phyloP scores from a whole-genome alignment of 768 basidiomycete species.

The Macrolepiota fuliginosa region DNA sequence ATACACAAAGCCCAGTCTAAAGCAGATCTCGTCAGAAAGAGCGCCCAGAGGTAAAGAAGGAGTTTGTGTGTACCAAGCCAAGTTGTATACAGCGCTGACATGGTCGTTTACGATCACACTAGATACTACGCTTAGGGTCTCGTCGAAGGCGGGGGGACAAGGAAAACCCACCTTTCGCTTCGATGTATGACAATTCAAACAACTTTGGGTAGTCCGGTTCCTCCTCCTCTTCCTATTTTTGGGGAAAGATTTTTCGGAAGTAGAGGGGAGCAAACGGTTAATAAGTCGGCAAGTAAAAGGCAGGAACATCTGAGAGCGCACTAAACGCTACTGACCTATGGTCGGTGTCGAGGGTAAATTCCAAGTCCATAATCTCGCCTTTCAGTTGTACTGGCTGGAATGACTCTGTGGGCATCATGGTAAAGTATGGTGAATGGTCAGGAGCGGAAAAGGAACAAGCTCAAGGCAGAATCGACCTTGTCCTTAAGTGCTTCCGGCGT shows the following conservation, averaged over 20 bases:
- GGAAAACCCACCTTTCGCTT: conserved; percentile 74
- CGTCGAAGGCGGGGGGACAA: conserved; percentile 12
- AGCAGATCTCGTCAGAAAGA: conserved; percentile 12
- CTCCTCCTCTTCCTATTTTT: conserved; percentile 77
- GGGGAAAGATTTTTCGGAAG: conserved; percentile 37
- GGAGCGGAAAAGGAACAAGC: conserved; percentile 47
- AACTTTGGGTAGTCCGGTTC: conserved; percentile 90
- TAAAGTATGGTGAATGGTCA: conserved; percentile 17
- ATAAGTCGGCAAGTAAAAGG: conserved; percentile 45
- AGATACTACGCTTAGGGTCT: conserved; percentile 16
- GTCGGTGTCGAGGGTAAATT: conserved; percentile 69
- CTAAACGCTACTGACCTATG: conserved; percentile 44
- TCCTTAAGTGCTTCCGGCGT: conserved; percentile 55
- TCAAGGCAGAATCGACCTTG: conserved; percentile 41
- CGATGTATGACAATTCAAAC: conserved; percentile 88
- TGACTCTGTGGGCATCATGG: conserved; percentile 55
- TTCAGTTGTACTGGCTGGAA: conserved; percentile 65
- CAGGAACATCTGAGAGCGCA: conserved; percentile 16
- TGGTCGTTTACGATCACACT: conserved; percentile 92
- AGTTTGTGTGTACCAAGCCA: conserved; percentile 58
- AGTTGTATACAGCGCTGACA: conserved; percentile 90
- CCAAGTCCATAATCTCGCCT: conserved; percentile 76
- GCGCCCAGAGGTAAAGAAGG: conserved; percentile 11
- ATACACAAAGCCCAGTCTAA: conserved; percentile 91
- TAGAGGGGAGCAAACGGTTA: conserved; percentile 45